A percentile compares a stretch with the other conserved stretches of the same genome.
These are phyloP conservation scores for Coriolopsis trogii DNA, from an alignment of 1,284 basidiomycete genomes.

Conservation along the genomic window DNA sequence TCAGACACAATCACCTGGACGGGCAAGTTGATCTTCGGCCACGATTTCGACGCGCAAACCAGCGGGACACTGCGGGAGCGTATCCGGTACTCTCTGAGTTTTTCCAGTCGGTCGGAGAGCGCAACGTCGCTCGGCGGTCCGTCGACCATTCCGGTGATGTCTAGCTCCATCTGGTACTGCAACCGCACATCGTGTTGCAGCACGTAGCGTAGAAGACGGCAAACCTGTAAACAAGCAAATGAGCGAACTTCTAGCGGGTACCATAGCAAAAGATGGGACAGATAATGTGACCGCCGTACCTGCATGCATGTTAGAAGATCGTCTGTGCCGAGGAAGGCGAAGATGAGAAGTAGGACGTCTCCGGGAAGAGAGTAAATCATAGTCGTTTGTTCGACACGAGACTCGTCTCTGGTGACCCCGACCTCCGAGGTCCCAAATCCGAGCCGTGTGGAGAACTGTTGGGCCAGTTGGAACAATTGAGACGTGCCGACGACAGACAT, in stretches of 20 bases:
- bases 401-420: too few relatives aligned
- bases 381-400: too few relatives aligned
- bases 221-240: background rate
- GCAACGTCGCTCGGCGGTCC: background rate
- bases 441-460: too few relatives aligned
- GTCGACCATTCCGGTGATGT: conserved; percentile 9
- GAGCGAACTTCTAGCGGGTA: too few relatives aligned
- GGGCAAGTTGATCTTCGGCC: background rate
- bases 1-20: conserved; percentile 7
- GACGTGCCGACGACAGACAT: too few relatives aligned
- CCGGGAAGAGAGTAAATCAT: background rate
- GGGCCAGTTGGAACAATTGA: too few relatives aligned
- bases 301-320: conserved; percentile 5
- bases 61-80: background rate
- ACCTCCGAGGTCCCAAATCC: too few relatives aligned
- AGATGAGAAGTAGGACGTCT: conserved; percentile 7
- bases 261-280: background rate
- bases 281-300: background rate
- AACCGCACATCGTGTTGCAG: conserved; percentile 1
- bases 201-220: background rate
- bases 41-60: background rate
- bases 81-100: background rate
- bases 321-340: conserved; percentile 1
- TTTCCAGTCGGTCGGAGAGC: background rate
- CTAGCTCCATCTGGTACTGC: conserved; percentile 8